phyloP scores from a whole-genome alignment of 2,329 filamentous ascomycete genomes.

The Xylariaceae sp. region DNA sequence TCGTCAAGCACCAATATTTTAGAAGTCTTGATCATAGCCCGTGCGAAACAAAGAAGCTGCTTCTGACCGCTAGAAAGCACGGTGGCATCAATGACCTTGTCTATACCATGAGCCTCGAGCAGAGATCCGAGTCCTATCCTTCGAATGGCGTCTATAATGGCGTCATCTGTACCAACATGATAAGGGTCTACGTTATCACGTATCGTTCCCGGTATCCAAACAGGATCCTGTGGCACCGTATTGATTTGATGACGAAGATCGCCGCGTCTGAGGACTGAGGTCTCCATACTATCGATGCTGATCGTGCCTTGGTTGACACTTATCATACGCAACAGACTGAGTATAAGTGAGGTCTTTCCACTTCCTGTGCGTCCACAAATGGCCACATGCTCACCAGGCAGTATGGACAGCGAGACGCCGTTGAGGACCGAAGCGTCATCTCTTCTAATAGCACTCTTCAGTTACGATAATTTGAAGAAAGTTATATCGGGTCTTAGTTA shows the following conservation, averaged over 20 bases:
- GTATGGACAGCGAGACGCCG: constrained; percentile 23
- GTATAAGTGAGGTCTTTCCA: constrained; percentile 37
- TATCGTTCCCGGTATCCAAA: constrained; percentile 39
- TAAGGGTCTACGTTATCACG: constrained; percentile 45
- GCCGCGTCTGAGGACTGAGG: constrained; percentile 39
- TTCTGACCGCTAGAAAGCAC: constrained; percentile 17
- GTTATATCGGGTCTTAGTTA: no score
- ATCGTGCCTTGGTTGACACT: no score
- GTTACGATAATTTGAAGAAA: background rate
- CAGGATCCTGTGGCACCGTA: constrained; percentile 44
- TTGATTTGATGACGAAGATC: constrained; percentile 40
- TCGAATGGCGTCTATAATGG: constrained; percentile 37
- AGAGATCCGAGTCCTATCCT: no score
- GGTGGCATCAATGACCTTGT: constrained; percentile 5
- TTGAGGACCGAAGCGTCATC: constrained; percentile 18
- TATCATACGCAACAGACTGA: no score
- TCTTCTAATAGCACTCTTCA: constrained; percentile 22
- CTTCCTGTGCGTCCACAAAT: constrained; percentile 31
- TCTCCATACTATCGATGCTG: constrained; percentile 43
- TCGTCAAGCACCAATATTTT: constrained; percentile 23
- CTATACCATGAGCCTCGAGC: background rate
- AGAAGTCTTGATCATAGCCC: constrained; percentile 15
- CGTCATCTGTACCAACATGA: constrained; percentile 31
- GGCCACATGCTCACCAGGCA: constrained; percentile 42
- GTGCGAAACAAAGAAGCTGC: constrained; percentile 20